Base-by-base conservation (phyloP, 2,329 filamentous ascomycete species). In the Colletotrichum costaricense region DNA sequence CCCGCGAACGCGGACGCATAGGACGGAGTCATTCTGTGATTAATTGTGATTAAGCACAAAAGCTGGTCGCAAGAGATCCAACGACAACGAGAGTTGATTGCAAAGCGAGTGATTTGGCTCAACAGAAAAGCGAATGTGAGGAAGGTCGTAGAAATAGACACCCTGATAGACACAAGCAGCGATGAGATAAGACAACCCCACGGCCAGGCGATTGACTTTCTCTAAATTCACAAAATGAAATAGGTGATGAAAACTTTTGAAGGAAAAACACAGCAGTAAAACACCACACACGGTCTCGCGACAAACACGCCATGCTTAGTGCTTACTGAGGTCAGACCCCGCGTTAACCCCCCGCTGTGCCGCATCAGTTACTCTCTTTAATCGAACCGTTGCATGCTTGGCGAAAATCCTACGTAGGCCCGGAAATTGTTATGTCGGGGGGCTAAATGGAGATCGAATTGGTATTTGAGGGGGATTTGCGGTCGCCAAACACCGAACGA, bases 291-390 rank as follows among this genome's bases (percentile, higher is more conserved):
- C 30, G 6, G 9, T 33, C n/a, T 35, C 28, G 54, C 35, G 16
- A 49, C 6, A 33, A 33, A 33, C 6, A 33, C 30, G 30, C 30
- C 30, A 33, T 33, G 6, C 6, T 33, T 33, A 33, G 30, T 33
- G 6, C 30, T 33, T 33, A 65, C 35, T 19, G 16, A 55, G 52
- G 22, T 7, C 30, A 12, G 6, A 33, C 63, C 57, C 35, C 35
- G 54, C 35, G 62, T 38, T 7, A 22, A 26, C 14, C 42, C 68
- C 68, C 56, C 62, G 68, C 68, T 71, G 56, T 14, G 56, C 56
- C 63, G 56, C 46, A 56, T 33, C 28, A 19, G 4, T 33, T 46
- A 28, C 19, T 19, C 16, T 4, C 16, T 22, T n/a, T 9, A 22
- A 55, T 28, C 42, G 63, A 35, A 33, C 30, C 30, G 30, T 33